Conservation (phyloP, 2,329 filamentous ascomycete genomes). For the Tolypocladium nubicola region DNA sequence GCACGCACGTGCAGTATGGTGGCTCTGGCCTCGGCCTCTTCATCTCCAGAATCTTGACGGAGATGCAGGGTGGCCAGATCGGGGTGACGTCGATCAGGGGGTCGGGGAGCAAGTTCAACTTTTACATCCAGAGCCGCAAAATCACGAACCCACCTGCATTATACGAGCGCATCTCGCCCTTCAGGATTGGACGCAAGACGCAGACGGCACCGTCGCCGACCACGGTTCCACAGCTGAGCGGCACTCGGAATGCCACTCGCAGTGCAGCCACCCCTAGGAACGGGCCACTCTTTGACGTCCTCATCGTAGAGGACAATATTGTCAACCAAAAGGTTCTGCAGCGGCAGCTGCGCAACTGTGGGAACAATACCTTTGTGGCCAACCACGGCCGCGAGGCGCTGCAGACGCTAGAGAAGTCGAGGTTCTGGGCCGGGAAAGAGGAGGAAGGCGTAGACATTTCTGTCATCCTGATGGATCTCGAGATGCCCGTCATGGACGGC, state of each 20-base stretch:
- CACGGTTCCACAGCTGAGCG: constrained; percentile 9
- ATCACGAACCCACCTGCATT: constrained; percentile 29
- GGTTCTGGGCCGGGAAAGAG: constrained; percentile 43
- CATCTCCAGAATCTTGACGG: constrained; percentile 65
- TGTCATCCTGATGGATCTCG: constrained; percentile 69
- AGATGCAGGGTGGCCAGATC: constrained; percentile 69
- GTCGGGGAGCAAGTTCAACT: constrained; percentile 63
- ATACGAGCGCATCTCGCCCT: constrained; percentile 23
- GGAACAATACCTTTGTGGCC: constrained; percentile 50
- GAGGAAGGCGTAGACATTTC: constrained; percentile 42
- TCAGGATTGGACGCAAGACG: constrained; percentile 22
- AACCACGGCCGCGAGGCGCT: constrained; percentile 56
- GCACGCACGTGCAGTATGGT: constrained; percentile 63
- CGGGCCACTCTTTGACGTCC: constrained; percentile 36
- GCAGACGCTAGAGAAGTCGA: constrained; percentile 43
- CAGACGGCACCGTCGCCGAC: constrained; percentile 8
- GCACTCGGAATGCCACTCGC: neutral
- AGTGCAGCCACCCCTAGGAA: neutral
- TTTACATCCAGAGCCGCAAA: constrained; percentile 62
- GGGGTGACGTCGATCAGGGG: constrained; percentile 58
- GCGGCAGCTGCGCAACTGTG: constrained; percentile 48
- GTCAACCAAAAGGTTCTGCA: constrained; percentile 57
- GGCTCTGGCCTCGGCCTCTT: constrained; percentile 63
- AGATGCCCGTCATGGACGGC: constrained; percentile 80
- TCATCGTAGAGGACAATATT: constrained; percentile 59